Evolutionary conservation across 2,329 filamentous ascomycete genomes (phyloP).

Genomic region (Lachnellula subtilissima): DNA sequence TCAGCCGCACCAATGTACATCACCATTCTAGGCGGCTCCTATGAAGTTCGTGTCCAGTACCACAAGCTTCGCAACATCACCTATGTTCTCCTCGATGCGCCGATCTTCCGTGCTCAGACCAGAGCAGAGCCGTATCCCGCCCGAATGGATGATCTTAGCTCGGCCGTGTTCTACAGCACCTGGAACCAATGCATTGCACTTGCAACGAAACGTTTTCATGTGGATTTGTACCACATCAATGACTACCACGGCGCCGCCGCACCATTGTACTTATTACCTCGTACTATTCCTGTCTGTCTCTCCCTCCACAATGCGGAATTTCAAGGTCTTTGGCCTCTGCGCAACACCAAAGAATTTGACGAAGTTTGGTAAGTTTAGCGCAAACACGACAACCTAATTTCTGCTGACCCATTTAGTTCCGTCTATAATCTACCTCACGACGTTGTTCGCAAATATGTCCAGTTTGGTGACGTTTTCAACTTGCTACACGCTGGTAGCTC

Average conservation of each 20-base stretch:
- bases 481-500: conserved; percentile 58
- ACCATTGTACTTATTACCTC: conserved; percentile 58
- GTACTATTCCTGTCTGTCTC: conserved; percentile 54
- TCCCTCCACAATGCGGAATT: conserved; percentile 68
- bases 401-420: no score
- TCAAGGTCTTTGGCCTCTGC: conserved; percentile 64
- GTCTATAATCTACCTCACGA: conserved; percentile 57
- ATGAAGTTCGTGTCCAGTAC: conserved; percentile 60
- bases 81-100: conserved; percentile 57
- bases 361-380: conserved; percentile 51
- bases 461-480: conserved; percentile 67
- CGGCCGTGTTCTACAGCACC: conserved; percentile 63
- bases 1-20: conserved; percentile 57
- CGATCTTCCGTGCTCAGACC: conserved; percentile 58
- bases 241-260: conserved; percentile 61
- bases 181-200: conserved; percentile 68
- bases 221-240: conserved; percentile 63
- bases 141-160: conserved; percentile 65
- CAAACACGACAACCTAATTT: no score
- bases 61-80: conserved; percentile 61
- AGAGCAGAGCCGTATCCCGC: conserved; percentile 60
- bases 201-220: conserved; percentile 55
- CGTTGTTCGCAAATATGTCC: conserved; percentile 55
- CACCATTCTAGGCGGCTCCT: conserved; percentile 54
- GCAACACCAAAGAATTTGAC: conserved; percentile 53